Base-by-base conservation (phyloP, 192 early-diverging fungal species). In the Backusella tuberculispora region DNA sequence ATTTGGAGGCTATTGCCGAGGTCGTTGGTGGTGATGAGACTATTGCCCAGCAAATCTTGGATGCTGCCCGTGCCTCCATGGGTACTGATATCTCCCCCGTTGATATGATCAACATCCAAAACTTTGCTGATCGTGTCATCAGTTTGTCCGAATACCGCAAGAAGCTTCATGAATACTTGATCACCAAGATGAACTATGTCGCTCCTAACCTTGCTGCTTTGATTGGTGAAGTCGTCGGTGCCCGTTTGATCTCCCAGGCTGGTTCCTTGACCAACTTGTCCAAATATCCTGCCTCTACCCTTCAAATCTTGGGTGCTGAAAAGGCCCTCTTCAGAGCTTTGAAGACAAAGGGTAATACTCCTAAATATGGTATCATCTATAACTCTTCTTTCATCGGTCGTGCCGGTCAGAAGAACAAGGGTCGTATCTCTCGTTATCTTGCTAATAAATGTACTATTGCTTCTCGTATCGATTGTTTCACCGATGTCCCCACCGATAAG, bases 361-460 rank as follows among this genome's bases (percentile, higher is more conserved):
- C 96, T 78, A 99, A 99, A 84, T 99, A 99, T 76, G 97, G 97
- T 82, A 87, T 99, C 37, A 94, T 99, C 78, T 99, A 96, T 89
- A 94, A 99, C 85, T 95, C 97, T 21, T 92, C 94, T 13, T 93
- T 97, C 76, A 96, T 99, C 80, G 97, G 96, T 65, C 94, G 93
- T 72, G 97, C 97, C 8, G 96, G 91, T 56, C 84, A 90, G 60
- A 99, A 99, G 91, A 98, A 98, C 92, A 99, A 99, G 93, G 94
- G 94, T 56, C 90, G 95, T 67, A 98, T 99, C 66, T 98, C 98
- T 66, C 94, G 98, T 72, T 95, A 98, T 73, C 89, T 99, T 21
- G 98, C 98, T 78, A 99, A 98, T 90, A 99, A 99, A 86, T 95
- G 94, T 77, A 90, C 95, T 8, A 96, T 99, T 84, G 97, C 97